Percentiles rank a stretch among this genome's conserved stretches.
phyloP scores from a whole-genome alignment of 2,329 filamentous ascomycete genomes.

The Aphanocladium album region DNA sequence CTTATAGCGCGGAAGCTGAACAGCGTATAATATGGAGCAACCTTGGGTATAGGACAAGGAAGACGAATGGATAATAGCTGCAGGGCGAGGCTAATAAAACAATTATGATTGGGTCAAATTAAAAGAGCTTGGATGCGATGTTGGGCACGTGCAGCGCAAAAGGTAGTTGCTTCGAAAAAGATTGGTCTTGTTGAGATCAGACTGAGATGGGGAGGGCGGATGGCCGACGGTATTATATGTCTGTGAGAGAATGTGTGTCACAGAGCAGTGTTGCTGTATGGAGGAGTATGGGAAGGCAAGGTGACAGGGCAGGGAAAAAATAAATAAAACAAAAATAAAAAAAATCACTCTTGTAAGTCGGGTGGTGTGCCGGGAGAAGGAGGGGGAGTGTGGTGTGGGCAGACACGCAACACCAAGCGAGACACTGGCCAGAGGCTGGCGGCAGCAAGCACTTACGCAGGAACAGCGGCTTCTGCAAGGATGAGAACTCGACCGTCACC shows the following conservation, averaged over 20 bases:
- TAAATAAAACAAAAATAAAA: neutral
- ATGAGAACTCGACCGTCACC: neutral
- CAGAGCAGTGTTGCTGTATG: neutral
- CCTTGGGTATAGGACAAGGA: neutral
- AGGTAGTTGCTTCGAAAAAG: neutral
- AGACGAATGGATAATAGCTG: neutral
- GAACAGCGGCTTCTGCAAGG: neutral
- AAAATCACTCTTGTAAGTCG: conserved; percentile 2
- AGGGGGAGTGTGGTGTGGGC: conserved; percentile 6
- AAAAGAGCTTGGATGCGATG: neutral
- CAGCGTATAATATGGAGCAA: neutral
- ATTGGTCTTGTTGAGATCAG: conserved; percentile 3
- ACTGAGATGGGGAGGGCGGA: conserved; percentile 7
- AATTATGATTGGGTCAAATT: neutral
- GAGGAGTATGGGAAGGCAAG: neutral
- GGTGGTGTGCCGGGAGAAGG: conserved; percentile 4
- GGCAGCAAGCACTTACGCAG: neutral
- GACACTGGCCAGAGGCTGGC: neutral
- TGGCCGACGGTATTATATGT: conserved; percentile 10
- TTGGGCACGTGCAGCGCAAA: neutral
- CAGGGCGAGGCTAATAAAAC: neutral
- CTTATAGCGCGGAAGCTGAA: neutral
- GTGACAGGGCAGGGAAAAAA: neutral
- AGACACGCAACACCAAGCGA: neutral
- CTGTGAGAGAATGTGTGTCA: conserved; percentile 5